A percentile compares a stretch with the other conserved stretches of the same genome.
phyloP scores from a whole-genome alignment of 306 rosid genomes.

The Pachyrhizus erosus region DNA sequence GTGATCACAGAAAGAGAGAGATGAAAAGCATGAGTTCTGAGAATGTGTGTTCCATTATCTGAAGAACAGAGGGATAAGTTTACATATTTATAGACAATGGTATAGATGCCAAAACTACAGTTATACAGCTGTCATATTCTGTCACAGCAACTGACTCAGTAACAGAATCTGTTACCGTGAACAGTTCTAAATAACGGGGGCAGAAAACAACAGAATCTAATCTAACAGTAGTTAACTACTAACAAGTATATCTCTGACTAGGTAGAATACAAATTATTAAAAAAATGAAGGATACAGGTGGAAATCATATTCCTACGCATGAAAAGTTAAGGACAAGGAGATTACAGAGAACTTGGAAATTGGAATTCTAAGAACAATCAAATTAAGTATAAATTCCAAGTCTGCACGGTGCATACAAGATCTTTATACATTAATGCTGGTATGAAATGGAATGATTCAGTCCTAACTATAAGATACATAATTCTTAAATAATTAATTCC shows the following conservation, averaged over 20 bases:
- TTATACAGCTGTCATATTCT: background rate
- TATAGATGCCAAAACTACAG: background rate
- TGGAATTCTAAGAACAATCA: constrained; percentile 1
- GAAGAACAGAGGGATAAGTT: background rate
- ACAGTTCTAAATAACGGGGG: background rate
- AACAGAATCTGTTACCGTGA: background rate
- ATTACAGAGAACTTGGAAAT: background rate
- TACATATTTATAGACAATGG: background rate
- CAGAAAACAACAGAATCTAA: background rate
- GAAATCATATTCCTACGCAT: background rate
- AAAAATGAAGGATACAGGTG: too few species aligned
- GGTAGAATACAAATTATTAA: too few species aligned
- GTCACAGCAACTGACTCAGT: background rate
- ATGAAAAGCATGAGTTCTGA: background rate
- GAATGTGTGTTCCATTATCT: background rate
- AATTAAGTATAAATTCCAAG: background rate
- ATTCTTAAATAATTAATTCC: background rate
- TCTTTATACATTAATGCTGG: background rate
- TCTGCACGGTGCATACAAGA: background rate
- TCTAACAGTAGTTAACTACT: background rate
- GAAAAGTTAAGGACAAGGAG: background rate
- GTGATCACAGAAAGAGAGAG: background rate
- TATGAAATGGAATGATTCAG: background rate
- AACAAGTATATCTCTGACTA: background rate
- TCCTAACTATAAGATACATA: background rate